Evolutionary conservation across 2,329 filamentous ascomycete genomes (phyloP).

Genomic region (Trichoderma afroharzianum): DNA sequence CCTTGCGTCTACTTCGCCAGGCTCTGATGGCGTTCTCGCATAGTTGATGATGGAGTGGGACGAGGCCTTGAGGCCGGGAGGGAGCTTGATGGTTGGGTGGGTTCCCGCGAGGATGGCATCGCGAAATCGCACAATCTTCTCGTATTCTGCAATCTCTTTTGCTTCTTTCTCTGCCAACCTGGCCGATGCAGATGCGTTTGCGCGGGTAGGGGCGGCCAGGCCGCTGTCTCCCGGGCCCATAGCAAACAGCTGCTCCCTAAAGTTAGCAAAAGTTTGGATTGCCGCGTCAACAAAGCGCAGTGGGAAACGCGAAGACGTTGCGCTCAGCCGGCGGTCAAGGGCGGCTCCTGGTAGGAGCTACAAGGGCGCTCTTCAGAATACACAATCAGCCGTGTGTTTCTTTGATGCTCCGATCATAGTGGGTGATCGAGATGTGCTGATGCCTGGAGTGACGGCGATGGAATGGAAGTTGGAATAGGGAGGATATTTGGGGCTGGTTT

Average conservation of each 20-base stretch:
- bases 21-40: slow-evolving; percentile 14
- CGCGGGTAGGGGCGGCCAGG: slow-evolving; percentile 20
- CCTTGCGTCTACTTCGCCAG: slow-evolving; percentile 19
- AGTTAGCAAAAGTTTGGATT: not conserved
- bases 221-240: slow-evolving; percentile 29
- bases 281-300: not conserved
- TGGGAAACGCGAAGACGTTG: not conserved
- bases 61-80: slow-evolving; percentile 37
- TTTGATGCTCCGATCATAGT: not conserved
- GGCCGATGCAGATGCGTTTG: slow-evolving; percentile 22
- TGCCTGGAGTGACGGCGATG: not conserved
- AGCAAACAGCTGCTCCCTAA: not conserved
- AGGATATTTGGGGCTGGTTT: not conserved
- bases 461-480: not conserved
- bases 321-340: not conserved
- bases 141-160: slow-evolving; percentile 65
- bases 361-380: not conserved
- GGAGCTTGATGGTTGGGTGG: slow-evolving; percentile 60
- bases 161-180: slow-evolving; percentile 44
- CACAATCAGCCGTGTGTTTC: not conserved
- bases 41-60: slow-evolving; percentile 15
- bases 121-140: slow-evolving; percentile 75
- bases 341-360: not conserved
- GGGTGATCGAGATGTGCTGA: slow-evolving; percentile 3
- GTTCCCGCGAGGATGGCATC: slow-evolving; percentile 77